phyloP scores from a whole-genome alignment of 257 asterid species.

The Solanum stenotomum region DNA sequence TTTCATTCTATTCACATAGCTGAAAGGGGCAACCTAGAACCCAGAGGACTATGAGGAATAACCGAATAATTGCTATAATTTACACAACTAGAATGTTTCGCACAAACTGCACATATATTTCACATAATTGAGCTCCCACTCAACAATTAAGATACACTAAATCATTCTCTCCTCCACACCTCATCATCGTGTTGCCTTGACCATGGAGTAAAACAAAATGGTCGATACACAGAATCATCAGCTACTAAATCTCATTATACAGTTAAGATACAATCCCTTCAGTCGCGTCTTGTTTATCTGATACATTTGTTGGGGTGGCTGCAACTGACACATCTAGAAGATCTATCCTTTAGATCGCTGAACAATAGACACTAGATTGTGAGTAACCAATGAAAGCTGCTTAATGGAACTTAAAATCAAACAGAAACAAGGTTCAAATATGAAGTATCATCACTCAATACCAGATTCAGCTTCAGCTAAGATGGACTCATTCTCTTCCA shows the following conservation, averaged over 20 bases:
- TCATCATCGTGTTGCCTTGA: not conserved
- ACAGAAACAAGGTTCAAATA: not conserved
- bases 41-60: not conserved
- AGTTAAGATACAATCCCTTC: not conserved
- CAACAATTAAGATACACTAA: not conserved
- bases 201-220: not conserved
- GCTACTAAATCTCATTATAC: not conserved
- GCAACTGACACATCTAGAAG: not conserved
- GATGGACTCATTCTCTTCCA: conserved; percentile 35
- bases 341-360: not conserved
- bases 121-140: not conserved
- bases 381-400: not conserved
- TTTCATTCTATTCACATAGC: not conserved
- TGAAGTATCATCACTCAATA: conserved; percentile 22
- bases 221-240: not conserved
- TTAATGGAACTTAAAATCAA: not conserved
- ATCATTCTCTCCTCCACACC: not conserved
- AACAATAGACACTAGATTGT: not conserved
- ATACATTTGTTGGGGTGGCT: not conserved
- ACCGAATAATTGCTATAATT: not conserved
- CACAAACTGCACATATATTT: not conserved
- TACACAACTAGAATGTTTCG: not conserved
- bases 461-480: conserved; percentile 82
- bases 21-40: not conserved
- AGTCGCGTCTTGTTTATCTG: not conserved